These are phyloP conservation scores for Paramecium sexaurelia DNA, from an alignment of 73 alveolate species.

Conservation along the genomic window DNA sequence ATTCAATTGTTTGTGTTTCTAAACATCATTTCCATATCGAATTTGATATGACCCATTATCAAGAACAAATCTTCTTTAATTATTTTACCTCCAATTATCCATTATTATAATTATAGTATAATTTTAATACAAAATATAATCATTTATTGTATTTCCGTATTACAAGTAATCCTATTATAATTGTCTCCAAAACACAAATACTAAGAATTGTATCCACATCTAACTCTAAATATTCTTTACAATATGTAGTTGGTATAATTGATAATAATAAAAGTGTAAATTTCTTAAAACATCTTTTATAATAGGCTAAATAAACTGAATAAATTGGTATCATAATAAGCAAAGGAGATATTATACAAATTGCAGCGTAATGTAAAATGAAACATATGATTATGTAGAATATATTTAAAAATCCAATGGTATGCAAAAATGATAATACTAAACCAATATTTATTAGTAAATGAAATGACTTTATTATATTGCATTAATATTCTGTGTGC, in stretches of 20 bases:
- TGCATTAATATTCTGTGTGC: neutral
- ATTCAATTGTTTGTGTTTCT: slow-evolving; percentile 3
- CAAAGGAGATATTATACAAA: neutral
- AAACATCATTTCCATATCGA: slow-evolving; percentile 32
- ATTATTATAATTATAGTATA: neutral
- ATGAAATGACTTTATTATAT: neutral
- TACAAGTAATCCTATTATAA: neutral
- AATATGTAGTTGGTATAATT: neutral
- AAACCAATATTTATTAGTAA: neutral
- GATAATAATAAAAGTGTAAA: neutral
- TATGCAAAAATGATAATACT: neutral
- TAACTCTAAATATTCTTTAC: neutral
- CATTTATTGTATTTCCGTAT: neutral
- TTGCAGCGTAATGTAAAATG: neutral
- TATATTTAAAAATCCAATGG: neutral
- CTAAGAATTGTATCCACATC: neutral
- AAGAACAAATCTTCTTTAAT: neutral
- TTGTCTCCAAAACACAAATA: neutral
- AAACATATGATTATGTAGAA: neutral
- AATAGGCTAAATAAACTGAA: neutral
- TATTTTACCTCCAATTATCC: slow-evolving; percentile 35
- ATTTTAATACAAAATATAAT: neutral
- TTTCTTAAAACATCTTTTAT: neutral
- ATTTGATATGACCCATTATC: slow-evolving; percentile 26
- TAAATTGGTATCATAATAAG: neutral